Evolutionary conservation across 2,329 filamentous ascomycete genomes (phyloP), one percentile per base, ranked within the genome.

Genomic region (Byssochlamys sp.): DNA sequence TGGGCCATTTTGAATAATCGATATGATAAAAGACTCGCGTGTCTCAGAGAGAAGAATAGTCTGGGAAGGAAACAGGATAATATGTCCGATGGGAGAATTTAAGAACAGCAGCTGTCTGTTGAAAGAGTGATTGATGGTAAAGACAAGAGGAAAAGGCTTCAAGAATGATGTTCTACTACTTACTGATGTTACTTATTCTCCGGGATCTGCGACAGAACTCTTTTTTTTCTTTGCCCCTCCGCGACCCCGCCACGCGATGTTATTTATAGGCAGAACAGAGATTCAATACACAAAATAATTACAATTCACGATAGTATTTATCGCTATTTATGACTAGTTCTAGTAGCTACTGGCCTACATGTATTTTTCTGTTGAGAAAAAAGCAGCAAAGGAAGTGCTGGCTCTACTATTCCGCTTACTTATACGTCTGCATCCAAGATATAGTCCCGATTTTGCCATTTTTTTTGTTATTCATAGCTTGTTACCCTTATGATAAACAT

Each of bases 1-100:
- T 66, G 63, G n/a, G 74, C 70, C 73, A 75, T 77, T 51, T 33
- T 59, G 25, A 31, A 58, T 51, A 19, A 35, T 57, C 9, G 19
- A 14, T 39, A 35, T 19, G 19, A 14, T 50, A 52, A 28, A 39
- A 28, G 54, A 27, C 57, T 45, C 1, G 19, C 24, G 9, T 45
- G 14, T 45, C n/a, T 19, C 39, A 4, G 6, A 27, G 11, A 50
- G 26, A 53, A 31, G 4, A 33, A 33, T 24, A 11, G 11, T 7
- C 9, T 19, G 39, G 25, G 56, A 57, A 51, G 56, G 56, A 51
- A 26, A 53, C 52, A 9, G 11, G 26, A 51, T 28, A 33, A 55
- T 33, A 54, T 51, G 14, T 10, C 4, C 27, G 10, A 39, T 3
- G 14, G 25, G 9, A 2, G 19, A 7, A 2, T 11, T 12, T 25